Evolutionary conservation across 1,139 yeast genomes (phyloP), one percentile per base, ranked within the genome.

Genomic region (Yamadazyma kanchanaburiensis): DNA sequence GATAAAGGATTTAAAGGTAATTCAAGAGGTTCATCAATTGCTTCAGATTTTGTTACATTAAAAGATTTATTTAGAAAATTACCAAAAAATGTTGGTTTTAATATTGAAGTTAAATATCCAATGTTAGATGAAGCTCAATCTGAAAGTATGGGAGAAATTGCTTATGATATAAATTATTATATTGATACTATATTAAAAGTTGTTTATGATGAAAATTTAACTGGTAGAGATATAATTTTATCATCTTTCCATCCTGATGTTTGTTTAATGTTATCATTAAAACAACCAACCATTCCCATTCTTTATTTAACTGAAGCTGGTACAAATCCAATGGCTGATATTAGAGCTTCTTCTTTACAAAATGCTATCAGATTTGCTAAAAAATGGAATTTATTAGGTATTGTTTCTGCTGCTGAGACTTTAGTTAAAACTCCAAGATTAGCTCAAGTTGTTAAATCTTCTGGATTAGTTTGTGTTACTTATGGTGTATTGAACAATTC

Each of bases 171-270:
- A 61, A 91, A 91, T 54, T 74, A 73, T 45, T 91, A 91, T 77
- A 84, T 87, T 21, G 96, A 84, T 49, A 81, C 95, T 0, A 87
- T 91, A 15, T 68, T 91, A 45, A 70, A 83, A 46, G 72, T 74
- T 21, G 94, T 91, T 9, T 89, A 83, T 51, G 95, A 87, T 40
- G 71, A 64, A 37, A 72, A 85, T 53, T 76, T 77, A 7, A 66
- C 75, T 21, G 94, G 88, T 8, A 71, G 97, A 43, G 96, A 91
- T 54, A 76, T 91, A 30, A 81, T 91, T 13, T 86, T 91, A 49
- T 86, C 96, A 3, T 84, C 95, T 3, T 91, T 91, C 69, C 95
- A 91, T 50, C 98, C 98, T 0, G 97, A 91, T 53, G 73, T 88
- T 21, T 91, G 97, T 57, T 60, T 86, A 34, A 65, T 88, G 65